Conservation (phyloP, 495 filamentous ascomycete genomes). For the Penicillium turbatum region DNA sequence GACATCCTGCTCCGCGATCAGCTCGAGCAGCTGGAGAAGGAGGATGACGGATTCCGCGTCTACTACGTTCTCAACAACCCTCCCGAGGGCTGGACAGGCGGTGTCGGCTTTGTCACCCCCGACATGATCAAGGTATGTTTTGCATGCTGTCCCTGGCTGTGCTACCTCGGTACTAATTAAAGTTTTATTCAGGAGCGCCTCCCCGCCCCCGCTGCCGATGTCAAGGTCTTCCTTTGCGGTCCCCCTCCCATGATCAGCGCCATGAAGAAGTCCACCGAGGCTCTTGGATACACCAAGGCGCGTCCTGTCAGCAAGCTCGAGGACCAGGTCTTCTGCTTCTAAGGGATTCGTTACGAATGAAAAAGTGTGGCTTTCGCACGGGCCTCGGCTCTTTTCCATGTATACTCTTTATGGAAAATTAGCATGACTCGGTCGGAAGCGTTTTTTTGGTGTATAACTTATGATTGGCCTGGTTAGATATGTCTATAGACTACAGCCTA, state of each 20-base stretch:
- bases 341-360: conserved; percentile 27
- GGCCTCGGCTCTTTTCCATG: not conserved
- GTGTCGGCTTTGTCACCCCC: conserved; percentile 86
- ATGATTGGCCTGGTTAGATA: conserved; percentile 6
- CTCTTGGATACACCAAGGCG: conserved; percentile 85
- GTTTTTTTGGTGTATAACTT: conserved; percentile 3
- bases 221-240: conserved; percentile 95
- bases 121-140: conserved; percentile 87
- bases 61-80: conserved; percentile 97
- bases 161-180: conserved; percentile 13
- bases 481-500: conserved; percentile 15
- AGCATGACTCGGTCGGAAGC: not conserved
- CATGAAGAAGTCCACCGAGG: conserved; percentile 92
- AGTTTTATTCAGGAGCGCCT: conserved; percentile 57
- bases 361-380: not conserved
- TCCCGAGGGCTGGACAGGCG: conserved; percentile 81
- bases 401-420: not conserved
- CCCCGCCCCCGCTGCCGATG: conserved; percentile 75
- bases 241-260: conserved; percentile 95
- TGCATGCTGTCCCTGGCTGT: not conserved
- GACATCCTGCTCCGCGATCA: conserved; percentile 93
- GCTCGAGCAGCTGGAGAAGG: conserved; percentile 68
- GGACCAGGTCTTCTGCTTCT: conserved; percentile 98
- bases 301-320: conserved; percentile 92
- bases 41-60: conserved; percentile 76